Percentiles rank a stretch among this genome's conserved stretches.
Evolutionary conservation across 2,329 filamentous ascomycete genomes (phyloP).

Genomic region (Pseudogymnoascus sp.): DNA sequence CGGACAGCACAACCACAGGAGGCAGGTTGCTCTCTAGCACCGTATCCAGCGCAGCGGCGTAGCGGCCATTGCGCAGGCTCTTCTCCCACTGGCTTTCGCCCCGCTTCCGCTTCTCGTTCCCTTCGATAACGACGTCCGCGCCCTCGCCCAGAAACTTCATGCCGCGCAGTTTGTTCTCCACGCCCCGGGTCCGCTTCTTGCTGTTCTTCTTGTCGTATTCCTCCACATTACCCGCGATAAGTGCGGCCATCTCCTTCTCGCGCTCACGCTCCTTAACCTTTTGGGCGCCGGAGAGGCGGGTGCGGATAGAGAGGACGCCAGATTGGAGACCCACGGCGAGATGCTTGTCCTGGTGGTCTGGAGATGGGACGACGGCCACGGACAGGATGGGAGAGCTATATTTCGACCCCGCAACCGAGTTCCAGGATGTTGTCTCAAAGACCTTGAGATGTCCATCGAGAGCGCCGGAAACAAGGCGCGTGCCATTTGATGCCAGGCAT

Average conservation of each 20-base stretch:
- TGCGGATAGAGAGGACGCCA: conserved; percentile 83
- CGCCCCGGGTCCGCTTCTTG: conserved; percentile 51
- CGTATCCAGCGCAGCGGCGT: conserved; percentile 67
- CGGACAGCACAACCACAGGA: conserved; percentile 58
- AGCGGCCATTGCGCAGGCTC: conserved; percentile 70
- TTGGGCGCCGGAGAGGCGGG: conserved; percentile 75
- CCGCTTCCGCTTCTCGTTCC: conserved; percentile 54
- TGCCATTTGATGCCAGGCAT: conserved; percentile 69
- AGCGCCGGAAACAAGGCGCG: conserved; percentile 75
- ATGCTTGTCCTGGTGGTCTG: conserved; percentile 75
- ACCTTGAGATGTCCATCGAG: conserved; percentile 96
- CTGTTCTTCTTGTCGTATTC: conserved; percentile 64
- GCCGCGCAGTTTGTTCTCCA: conserved; percentile 54
- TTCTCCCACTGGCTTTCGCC: conserved; percentile 72
- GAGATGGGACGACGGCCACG: conserved; percentile 59
- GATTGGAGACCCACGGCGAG: conserved; percentile 92
- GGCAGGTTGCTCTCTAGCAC: conserved; percentile 56
- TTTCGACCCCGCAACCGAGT: conserved; percentile 89
- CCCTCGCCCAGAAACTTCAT: conserved; percentile 78
- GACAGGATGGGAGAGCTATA: conserved; percentile 88
- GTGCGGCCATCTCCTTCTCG: conserved; percentile 75
- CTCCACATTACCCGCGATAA: conserved; percentile 69
- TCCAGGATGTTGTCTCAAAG: conserved; percentile 90
- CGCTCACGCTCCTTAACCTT: conserved; percentile 68
- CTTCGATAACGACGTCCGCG: conserved; percentile 80